Base-by-base conservation (phyloP, 2,329 filamentous ascomycete species). In the Diaporthe australafricana region DNA sequence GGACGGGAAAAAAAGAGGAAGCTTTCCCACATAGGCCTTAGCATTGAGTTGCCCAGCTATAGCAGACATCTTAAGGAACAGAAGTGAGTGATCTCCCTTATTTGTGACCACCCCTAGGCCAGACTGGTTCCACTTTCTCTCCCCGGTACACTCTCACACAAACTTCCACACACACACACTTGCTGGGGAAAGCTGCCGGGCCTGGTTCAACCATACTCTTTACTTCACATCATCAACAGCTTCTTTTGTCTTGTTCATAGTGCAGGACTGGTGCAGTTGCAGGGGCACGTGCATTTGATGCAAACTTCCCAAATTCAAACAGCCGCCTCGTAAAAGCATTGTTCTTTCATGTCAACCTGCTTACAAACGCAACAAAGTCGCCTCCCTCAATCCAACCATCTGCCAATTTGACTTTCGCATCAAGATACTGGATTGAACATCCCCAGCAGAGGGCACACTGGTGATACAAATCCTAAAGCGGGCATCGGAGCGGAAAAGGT, bases 1-100 rank as follows among this genome's bases (percentile, higher is more conserved):
- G 45, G 45, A 32, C 27, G 42, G 60, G 45, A 5, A 65, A 50
- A n/a, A 65, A 65, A 45, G 60, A 65, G 60, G 60, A 25, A 65
- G 38, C 60, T 50, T 50, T 65, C 45, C 60, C 60, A 65, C 60
- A 50, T 65, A 50, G 60, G 45, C 60, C 60, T 38, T 50, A 65
- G 60, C 60, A 65, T 65, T 65, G 50, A 65, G n/a, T 42, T 22
- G 60, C 60, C 60, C 60, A 38, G 45, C 60, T n/a, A 65, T 65
- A 65, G 45, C 60, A 35, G 42, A 65, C n/a, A n/a, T 38, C 45
- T 38, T 50, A 38, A 35, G 20, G 50, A n/a, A n/a, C n/a, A n/a
- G 50, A 48, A 50, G 60, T 50, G 60, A 65, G 60, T 65, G 60
- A 27, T n/a, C 30, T 38, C 60, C 60, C 60, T 65, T 50, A 35